Conservation (phyloP, 2,329 filamentous ascomycete species). For the Verticillium nonalfalfae region DNA sequence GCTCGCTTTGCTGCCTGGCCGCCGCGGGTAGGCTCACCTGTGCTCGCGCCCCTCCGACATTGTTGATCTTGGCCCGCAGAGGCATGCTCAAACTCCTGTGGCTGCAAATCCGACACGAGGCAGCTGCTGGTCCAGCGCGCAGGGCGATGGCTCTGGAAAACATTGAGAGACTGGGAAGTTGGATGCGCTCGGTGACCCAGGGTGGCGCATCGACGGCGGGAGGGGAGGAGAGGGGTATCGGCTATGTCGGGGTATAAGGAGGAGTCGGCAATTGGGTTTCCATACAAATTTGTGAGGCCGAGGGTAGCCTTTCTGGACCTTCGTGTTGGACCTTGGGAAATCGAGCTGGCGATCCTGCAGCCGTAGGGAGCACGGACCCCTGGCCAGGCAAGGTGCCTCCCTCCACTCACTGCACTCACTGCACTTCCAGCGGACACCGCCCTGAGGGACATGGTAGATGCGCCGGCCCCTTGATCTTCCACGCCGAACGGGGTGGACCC, state of each 20-base stretch:
- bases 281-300: neutral
- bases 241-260: neutral
- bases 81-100: constrained; percentile 58
- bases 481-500: neutral
- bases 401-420: no score
- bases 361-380: neutral
- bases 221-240: neutral
- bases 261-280: neutral
- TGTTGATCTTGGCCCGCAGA: constrained; percentile 67
- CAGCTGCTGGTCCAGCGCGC: constrained; percentile 40
- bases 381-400: neutral
- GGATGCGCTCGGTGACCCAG: constrained; percentile 25
- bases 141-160: constrained; percentile 46
- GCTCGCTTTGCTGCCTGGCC: neutral
- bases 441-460: neutral
- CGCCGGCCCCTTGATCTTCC: neutral
- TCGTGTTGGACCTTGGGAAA: no score
- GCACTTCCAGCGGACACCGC: no score
- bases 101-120: constrained; percentile 31
- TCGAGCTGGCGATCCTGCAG: neutral
- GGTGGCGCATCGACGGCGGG: constrained; percentile 24
- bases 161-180: constrained; percentile 31
- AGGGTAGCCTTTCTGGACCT: neutral
- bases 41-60: constrained; percentile 19
- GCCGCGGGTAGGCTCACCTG: constrained; percentile 6